Percentiles rank a stretch among this genome's conserved stretches.
Evolutionary conservation across 73 alveolate species (phyloP).

Genomic region (Symbiodinium pilosum): DNA sequence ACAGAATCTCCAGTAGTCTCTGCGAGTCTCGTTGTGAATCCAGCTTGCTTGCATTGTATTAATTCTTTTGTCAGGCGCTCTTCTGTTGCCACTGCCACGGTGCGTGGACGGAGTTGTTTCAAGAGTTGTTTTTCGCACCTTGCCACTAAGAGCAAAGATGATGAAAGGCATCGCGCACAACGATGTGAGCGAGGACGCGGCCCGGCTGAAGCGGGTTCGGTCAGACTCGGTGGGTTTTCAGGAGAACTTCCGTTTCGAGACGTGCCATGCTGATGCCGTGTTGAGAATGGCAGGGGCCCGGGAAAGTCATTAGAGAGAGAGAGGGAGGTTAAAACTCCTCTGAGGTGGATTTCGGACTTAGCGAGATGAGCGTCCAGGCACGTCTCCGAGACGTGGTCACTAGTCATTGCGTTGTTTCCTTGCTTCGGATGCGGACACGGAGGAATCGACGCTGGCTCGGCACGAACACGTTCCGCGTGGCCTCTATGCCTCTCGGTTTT

Average conservation of each 20-base stretch:
- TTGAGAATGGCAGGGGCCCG: background rate
- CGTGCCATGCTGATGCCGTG: background rate
- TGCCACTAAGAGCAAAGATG: too few species aligned
- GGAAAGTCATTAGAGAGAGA: background rate
- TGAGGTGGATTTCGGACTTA: slow-evolving; percentile 30
- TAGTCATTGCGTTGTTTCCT: too few species aligned
- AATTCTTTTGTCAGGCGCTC: background rate
- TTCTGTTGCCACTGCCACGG: slow-evolving; percentile 36
- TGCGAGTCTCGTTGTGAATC: too few species aligned
- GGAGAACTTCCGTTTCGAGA: slow-evolving; percentile 37
- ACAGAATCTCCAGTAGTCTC: background rate
- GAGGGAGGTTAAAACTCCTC: background rate
- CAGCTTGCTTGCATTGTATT: too few species aligned
- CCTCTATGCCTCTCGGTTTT: too few species aligned
- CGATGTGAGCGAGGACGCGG: slow-evolving; percentile 19
- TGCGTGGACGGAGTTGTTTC: too few species aligned
- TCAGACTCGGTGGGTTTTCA: background rate
- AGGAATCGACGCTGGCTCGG: too few species aligned
- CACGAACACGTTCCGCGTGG: too few species aligned
- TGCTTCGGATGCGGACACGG: too few species aligned
- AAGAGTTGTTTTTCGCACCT: background rate
- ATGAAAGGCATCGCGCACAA: slow-evolving; percentile 31
- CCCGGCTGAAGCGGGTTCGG: background rate
- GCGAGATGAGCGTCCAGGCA: slow-evolving; percentile 12
- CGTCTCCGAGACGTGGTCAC: too few species aligned